These are phyloP conservation scores for Licmophora abbreviata DNA, from an alignment of 108 stramenopile species.

Conservation along the genomic window DNA sequence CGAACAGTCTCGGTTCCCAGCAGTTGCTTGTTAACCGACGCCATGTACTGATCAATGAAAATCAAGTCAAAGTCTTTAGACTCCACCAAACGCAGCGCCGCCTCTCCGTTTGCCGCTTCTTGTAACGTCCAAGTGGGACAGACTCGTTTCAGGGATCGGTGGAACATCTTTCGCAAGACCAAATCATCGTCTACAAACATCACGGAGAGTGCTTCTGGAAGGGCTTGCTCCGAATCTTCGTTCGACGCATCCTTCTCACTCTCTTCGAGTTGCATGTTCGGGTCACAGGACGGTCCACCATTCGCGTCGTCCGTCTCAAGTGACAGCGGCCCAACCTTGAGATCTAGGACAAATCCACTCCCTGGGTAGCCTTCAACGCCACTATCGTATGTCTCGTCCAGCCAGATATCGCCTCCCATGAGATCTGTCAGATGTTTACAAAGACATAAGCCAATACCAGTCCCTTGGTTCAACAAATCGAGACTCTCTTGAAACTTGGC, in stretches of 20 bases:
- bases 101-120: conserved; percentile 32
- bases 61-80: conserved; percentile 17
- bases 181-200: conserved; percentile 50
- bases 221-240: background rate
- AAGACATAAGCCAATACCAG: conserved; percentile 40
- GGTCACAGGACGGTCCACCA: too few species aligned
- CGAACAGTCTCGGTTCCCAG: conserved; percentile 45
- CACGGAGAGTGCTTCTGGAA: conserved; percentile 22
- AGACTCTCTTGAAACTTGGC: conserved; percentile 38
- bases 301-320: too few species aligned
- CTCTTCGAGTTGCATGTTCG: too few species aligned
- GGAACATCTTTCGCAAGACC: conserved; percentile 39
- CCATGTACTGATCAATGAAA: conserved; percentile 39
- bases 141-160: conserved; percentile 22
- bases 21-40: conserved; percentile 46
- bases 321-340: conserved; percentile 8
- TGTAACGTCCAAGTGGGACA: conserved; percentile 32
- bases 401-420: conserved; percentile 35
- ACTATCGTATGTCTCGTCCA: conserved; percentile 36
- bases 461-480: conserved; percentile 37
- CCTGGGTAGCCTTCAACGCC: conserved; percentile 35
- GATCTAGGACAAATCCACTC: conserved; percentile 32
- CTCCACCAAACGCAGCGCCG: conserved; percentile 16
- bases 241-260: too few species aligned
- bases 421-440: conserved; percentile 39